phyloP scores from a whole-genome alignment of 495 filamentous ascomycete genomes.

The Elaphomyces granulatus region DNA sequence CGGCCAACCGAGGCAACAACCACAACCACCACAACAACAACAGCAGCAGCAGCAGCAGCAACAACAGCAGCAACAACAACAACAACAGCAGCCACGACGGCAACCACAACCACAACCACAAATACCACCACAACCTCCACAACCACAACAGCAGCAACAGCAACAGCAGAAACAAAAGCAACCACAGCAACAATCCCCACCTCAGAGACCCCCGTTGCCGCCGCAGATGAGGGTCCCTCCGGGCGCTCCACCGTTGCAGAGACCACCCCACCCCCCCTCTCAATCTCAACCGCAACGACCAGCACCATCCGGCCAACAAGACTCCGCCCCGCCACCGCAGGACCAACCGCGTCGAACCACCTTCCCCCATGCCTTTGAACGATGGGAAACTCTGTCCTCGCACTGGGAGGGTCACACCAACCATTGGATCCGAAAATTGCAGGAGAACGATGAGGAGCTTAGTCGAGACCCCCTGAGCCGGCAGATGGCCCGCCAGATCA shows the following conservation, averaged over 20 bases:
- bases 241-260: slow-evolving; percentile 8
- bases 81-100: slow-evolving; percentile 7
- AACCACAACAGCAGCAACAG: neutral
- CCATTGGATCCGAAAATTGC: slow-evolving; percentile 88
- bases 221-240: neutral
- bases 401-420: slow-evolving; percentile 97
- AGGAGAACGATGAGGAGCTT: slow-evolving; percentile 76
- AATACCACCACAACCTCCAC: slow-evolving; percentile 8
- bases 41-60: neutral
- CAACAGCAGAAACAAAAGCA: slow-evolving; percentile 2
- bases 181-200: slow-evolving; percentile 9
- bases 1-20: slow-evolving; percentile 4
- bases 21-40: slow-evolving; percentile 3
- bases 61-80: neutral
- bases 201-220: slow-evolving; percentile 9
- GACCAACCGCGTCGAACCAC: slow-evolving; percentile 30
- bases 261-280: no score
- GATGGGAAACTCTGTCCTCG: slow-evolving; percentile 91
- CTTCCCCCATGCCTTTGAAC: slow-evolving; percentile 93
- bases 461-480: slow-evolving; percentile 66
- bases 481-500: slow-evolving; percentile 86
- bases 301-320: slow-evolving; percentile 14
- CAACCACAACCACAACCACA: slow-evolving; percentile 10
- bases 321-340: slow-evolving; percentile 22
- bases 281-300: slow-evolving; percentile 16